phyloP scores from a whole-genome alignment of 1,139 yeast species.

The Candida mesenterica region DNA sequence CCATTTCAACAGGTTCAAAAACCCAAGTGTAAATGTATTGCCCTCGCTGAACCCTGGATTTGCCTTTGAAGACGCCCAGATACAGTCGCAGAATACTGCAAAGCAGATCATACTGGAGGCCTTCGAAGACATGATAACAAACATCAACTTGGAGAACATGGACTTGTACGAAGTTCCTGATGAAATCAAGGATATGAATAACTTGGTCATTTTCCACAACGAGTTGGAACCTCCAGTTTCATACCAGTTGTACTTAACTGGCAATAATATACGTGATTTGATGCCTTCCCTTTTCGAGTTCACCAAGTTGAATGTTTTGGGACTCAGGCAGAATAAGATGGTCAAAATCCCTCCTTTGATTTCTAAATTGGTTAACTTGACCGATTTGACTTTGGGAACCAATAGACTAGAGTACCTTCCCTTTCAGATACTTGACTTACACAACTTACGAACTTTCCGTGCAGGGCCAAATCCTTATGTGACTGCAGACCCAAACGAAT shows the following conservation, averaged over 20 bases:
- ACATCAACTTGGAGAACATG: constrained; percentile 42
- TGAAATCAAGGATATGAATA: constrained; percentile 53
- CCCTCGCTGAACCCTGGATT: constrained; percentile 24
- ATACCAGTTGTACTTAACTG: constrained; percentile 48
- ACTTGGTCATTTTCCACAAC: constrained; percentile 39
- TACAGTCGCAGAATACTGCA: constrained; percentile 21
- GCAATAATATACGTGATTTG: constrained; percentile 49
- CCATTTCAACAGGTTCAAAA: constrained; percentile 40
- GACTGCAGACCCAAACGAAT: constrained; percentile 1
- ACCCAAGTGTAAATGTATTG: constrained; percentile 25
- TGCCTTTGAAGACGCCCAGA: constrained; percentile 10
- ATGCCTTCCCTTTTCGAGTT: constrained; percentile 53
- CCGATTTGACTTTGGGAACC: constrained; percentile 50
- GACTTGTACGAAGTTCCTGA: constrained; percentile 48
- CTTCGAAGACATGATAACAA: constrained; percentile 39
- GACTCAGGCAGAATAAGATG: constrained; percentile 52
- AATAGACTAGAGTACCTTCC: constrained; percentile 56
- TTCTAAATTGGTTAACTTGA: constrained; percentile 38
- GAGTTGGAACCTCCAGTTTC: constrained; percentile 32
- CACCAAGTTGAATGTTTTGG: constrained; percentile 50
- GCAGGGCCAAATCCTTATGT: constrained; percentile 45
- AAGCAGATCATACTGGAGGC: constrained; percentile 35
- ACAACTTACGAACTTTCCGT: constrained; percentile 43
- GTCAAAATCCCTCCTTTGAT: constrained; percentile 53
- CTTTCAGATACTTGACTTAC: constrained; percentile 48